A percentile compares a stretch with the other conserved stretches of the same genome.
phyloP scores from a whole-genome alignment of 345 rosid species.

The Rubroshorea leprosula region DNA sequence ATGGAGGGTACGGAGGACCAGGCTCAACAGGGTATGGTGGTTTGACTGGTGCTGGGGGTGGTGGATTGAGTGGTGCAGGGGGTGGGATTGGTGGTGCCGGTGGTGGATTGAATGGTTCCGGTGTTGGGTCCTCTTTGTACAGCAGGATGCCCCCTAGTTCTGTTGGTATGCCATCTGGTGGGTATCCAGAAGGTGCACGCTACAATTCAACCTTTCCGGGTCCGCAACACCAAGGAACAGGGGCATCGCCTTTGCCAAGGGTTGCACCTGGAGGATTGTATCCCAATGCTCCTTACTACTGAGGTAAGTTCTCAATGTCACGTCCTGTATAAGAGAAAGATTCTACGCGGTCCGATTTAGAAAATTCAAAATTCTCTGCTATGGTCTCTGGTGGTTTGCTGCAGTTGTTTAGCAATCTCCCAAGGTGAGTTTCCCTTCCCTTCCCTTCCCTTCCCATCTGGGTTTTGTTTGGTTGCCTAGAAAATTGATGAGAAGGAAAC shows the following conservation, averaged over 20 bases:
- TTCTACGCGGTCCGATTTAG: no score
- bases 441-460: no score
- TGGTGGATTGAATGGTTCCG: conserved; percentile 25
- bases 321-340: no score
- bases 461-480: neutral
- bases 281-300: conserved; percentile 64
- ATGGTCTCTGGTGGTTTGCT: no score
- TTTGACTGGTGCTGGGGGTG: no score
- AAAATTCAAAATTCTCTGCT: no score
- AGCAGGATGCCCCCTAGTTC: conserved; percentile 58
- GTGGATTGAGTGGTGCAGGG: no score
- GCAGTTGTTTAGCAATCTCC: no score
- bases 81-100: no score
- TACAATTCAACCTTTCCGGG: conserved; percentile 30
- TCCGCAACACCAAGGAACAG: conserved; percentile 54
- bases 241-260: conserved; percentile 67
- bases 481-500: neutral
- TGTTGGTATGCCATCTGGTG: conserved; percentile 51
- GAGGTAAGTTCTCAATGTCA: conserved; percentile 39
- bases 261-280: conserved; percentile 75
- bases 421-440: neutral
- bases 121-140: no score
- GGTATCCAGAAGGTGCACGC: conserved; percentile 57
- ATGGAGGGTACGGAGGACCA: conserved; percentile 56
- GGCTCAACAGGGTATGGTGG: conserved; percentile 35